Evolutionary conservation across 2,329 filamentous ascomycete genomes (phyloP), one percentile per base, ranked within the genome.

Genomic region (Ophiostoma ips): DNA sequence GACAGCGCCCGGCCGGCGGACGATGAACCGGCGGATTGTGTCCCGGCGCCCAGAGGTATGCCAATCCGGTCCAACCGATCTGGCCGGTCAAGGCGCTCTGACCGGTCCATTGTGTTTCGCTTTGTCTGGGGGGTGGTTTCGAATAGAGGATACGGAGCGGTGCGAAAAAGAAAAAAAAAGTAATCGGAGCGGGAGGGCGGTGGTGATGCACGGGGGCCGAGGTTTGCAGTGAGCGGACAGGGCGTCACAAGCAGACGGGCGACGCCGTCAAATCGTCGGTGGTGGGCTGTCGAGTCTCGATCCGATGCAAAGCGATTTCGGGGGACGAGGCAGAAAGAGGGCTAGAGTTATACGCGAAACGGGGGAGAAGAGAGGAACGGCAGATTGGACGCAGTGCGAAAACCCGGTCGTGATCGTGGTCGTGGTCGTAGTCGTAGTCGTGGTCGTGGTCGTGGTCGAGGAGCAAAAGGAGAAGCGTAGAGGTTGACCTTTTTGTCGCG

Each of bases 1-100:
- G 64, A 63, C 46, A 66, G 57, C 3, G 64, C 64, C 33, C 63
- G 54, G 12, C 50, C 40, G 31, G 33, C 9, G 7, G 51, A 41
- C n/a, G n/a, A n/a, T n/a, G n/a, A n/a, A n/a, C n/a, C n/a, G 31
- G 33, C 9, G 7, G 51, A 41, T 38, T 53, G 55, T 9, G 48
- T 47, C 36, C 49, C 47, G 2, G 55, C 38, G 40, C 53, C 55
- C 21, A 51, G 47, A 10, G 53, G 35, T 36, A 53, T 34, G 18
- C 55, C 54, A 12, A 51, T 31, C 30, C 52, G 55, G 34, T 56
- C 56, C 12, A 48, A 35, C 33, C 56, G 37, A 12, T 56, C 55
- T 35, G 49, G 21, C 7, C 55, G 50, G 46, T 58, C 56, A 15
- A 9, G 30, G 24, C 12, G n/a, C n/a, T n/a, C n/a, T n/a, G n/a